Evolutionary conservation across 2,329 filamentous ascomycete species (phyloP).

Genomic region (Cladosporium colombiae): DNA sequence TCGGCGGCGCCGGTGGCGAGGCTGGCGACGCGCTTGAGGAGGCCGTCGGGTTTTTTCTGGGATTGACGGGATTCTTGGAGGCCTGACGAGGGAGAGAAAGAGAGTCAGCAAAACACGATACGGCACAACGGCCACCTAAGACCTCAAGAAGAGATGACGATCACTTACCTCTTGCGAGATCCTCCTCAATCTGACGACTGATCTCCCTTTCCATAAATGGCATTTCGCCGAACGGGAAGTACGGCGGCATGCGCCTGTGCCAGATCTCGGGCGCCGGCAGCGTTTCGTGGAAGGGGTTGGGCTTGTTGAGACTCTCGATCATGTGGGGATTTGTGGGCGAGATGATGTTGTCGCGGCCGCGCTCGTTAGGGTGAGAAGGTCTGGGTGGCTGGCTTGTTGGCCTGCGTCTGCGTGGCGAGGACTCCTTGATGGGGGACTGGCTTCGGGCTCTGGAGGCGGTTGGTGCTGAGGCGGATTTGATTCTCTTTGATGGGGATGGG

Average conservation of each 20-base stretch:
- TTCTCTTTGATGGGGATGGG: not conserved
- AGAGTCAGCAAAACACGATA: no score
- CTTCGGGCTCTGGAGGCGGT: not conserved
- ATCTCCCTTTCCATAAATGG: conserved; percentile 31
- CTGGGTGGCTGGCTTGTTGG: no score
- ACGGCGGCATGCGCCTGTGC: conserved; percentile 33
- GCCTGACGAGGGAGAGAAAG: not conserved
- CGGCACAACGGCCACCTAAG: no score
- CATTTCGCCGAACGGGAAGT: conserved; percentile 38
- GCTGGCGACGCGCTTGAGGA: not conserved
- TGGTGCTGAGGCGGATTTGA: not conserved
- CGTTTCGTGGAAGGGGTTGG: conserved; percentile 34
- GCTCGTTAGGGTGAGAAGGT: not conserved
- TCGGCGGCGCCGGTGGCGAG: not conserved
- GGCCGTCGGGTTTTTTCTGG: not conserved
- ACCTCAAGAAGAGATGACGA: no score
- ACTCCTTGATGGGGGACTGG: not conserved
- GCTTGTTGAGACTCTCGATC: conserved; percentile 16
- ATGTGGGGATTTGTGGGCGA: conserved; percentile 25
- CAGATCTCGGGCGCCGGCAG: conserved; percentile 34
- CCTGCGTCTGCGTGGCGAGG: not conserved
- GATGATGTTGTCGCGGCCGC: conserved; percentile 15
- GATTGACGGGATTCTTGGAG: not conserved
- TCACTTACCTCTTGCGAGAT: conserved; percentile 30
- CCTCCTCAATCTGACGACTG: conserved; percentile 33